Evolutionary conservation across 371 early-diverging fungal genomes (phyloP).

Genomic region (Syncephalastrum monosporum): DNA sequence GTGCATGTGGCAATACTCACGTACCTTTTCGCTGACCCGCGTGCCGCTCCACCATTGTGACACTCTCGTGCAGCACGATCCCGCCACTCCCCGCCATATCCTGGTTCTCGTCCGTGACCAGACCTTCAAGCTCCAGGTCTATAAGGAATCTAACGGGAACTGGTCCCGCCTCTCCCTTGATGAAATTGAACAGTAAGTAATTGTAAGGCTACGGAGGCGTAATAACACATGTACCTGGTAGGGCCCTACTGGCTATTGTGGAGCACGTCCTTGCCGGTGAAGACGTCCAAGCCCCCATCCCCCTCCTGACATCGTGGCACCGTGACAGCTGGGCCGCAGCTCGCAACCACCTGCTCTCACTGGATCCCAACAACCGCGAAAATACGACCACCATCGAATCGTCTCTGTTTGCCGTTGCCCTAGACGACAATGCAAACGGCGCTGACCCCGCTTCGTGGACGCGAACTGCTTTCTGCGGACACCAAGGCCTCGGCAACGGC

Average conservation of each 20-base stretch:
- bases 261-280: conserved; percentile 41
- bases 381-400: conserved; percentile 56
- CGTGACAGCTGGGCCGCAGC: conserved; percentile 83
- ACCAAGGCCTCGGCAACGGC: conserved; percentile 44
- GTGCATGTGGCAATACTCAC: conserved; percentile 86
- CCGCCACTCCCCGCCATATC: conserved; percentile 62
- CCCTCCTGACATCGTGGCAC: conserved; percentile 81
- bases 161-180: conserved; percentile 54
- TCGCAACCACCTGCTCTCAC: conserved; percentile 54
- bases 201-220: not conserved
- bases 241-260: conserved; percentile 34
- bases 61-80: conserved; percentile 47
- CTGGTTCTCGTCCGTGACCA: conserved; percentile 77
- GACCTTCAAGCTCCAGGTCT: conserved; percentile 70
- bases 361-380: conserved; percentile 53
- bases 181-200: conserved; percentile 72
- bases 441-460: conserved; percentile 31
- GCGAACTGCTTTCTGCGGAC: conserved; percentile 42
- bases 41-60: conserved; percentile 76
- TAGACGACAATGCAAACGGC: conserved; percentile 68
- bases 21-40: conserved; percentile 77
- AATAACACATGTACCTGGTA: conserved; percentile 7
- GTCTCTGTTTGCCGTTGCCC: conserved; percentile 71
- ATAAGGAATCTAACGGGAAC: conserved; percentile 39
- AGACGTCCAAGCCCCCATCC: conserved; percentile 54